phyloP scores from a whole-genome alignment of 768 basidiomycete genomes.

The Suillus brevipes region DNA sequence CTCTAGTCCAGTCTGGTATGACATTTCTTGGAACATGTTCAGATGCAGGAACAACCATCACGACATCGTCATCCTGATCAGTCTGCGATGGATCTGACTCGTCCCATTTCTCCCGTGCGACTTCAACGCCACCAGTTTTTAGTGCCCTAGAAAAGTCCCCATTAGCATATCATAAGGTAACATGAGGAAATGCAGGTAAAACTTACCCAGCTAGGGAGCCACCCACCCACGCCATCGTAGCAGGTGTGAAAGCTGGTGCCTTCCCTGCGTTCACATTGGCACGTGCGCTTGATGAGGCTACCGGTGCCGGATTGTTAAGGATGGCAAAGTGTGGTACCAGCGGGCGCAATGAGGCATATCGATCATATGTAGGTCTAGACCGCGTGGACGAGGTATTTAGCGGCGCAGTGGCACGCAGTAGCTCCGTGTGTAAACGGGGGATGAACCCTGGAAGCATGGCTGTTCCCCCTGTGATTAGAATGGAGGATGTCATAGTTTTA shows the following conservation, averaged over 20 bases:
- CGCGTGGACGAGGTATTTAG: slow-evolving; percentile 36
- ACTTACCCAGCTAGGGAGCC: slow-evolving; percentile 89
- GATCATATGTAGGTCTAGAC: slow-evolving; percentile 59
- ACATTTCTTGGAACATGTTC: slow-evolving; percentile 42
- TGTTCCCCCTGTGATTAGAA: slow-evolving; percentile 87
- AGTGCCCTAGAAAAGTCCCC: slow-evolving; percentile 53
- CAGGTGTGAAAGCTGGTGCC: slow-evolving; percentile 85
- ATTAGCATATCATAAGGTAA: slow-evolving; percentile 1
- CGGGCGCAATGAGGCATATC: slow-evolving; percentile 70
- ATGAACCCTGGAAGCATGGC: slow-evolving; percentile 93
- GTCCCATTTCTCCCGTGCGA: slow-evolving; percentile 86
- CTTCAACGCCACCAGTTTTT: slow-evolving; percentile 84
- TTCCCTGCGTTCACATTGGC: slow-evolving; percentile 70
- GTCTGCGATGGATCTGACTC: slow-evolving; percentile 49
- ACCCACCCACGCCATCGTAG: slow-evolving; percentile 87
- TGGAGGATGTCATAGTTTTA: slow-evolving; percentile 76
- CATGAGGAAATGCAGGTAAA: neutral
- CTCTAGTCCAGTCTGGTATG: slow-evolving; percentile 83
- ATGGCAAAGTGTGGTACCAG: slow-evolving; percentile 76
- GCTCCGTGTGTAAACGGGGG: slow-evolving; percentile 78
- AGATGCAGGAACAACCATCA: slow-evolving; percentile 14
- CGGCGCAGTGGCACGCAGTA: slow-evolving; percentile 60
- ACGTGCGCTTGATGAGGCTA: slow-evolving; percentile 46
- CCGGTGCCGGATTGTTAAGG: slow-evolving; percentile 79
- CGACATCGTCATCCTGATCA: slow-evolving; percentile 41